Evolutionary conservation across 768 basidiomycete genomes (phyloP).

Genomic region (Trametes punicea): DNA sequence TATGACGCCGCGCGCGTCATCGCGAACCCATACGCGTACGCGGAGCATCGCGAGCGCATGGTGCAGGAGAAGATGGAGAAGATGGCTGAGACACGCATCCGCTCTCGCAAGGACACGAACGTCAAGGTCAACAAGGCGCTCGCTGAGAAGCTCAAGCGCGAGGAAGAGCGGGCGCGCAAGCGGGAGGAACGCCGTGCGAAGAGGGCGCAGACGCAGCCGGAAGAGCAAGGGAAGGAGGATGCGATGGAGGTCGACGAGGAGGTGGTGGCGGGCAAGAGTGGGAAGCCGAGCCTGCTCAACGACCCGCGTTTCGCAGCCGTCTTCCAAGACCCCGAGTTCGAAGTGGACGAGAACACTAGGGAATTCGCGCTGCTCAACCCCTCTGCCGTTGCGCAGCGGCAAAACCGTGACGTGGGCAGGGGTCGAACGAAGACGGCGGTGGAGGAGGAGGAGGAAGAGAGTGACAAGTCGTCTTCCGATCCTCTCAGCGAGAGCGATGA

Average conservation of each 20-base stretch:
- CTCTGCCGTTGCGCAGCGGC: slow-evolving; percentile 62
- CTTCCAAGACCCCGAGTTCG: slow-evolving; percentile 88
- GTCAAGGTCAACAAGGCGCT: slow-evolving; percentile 84
- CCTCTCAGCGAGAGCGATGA: slow-evolving; percentile 30
- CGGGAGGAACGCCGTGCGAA: slow-evolving; percentile 44
- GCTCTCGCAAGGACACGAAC: slow-evolving; percentile 62
- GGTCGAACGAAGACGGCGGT: slow-evolving; percentile 68
- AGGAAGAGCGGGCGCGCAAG: slow-evolving; percentile 58
- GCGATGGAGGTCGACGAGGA: slow-evolving; percentile 34
- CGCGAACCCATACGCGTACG: slow-evolving; percentile 94
- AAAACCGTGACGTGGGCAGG: slow-evolving; percentile 23
- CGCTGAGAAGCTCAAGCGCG: slow-evolving; percentile 76
- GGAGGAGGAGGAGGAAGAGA: slow-evolving; percentile 87
- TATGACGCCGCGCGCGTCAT: slow-evolving; percentile 96
- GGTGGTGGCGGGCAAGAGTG: slow-evolving; percentile 26
- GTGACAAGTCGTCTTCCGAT: slow-evolving; percentile 59
- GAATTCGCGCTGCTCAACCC: slow-evolving; percentile 95
- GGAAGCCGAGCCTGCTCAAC: slow-evolving; percentile 54
- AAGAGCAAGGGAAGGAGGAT: slow-evolving; percentile 25
- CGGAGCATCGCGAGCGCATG: slow-evolving; percentile 87
- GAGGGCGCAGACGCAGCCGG: slow-evolving; percentile 42
- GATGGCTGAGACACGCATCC: slow-evolving; percentile 89
- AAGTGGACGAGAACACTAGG: slow-evolving; percentile 82
- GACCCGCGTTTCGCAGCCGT: slow-evolving; percentile 90
- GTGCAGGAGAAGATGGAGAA: slow-evolving; percentile 89